Evolutionary conservation across 192 early-diverging fungal species (phyloP).

Genomic region (Coemansia sp.): DNA sequence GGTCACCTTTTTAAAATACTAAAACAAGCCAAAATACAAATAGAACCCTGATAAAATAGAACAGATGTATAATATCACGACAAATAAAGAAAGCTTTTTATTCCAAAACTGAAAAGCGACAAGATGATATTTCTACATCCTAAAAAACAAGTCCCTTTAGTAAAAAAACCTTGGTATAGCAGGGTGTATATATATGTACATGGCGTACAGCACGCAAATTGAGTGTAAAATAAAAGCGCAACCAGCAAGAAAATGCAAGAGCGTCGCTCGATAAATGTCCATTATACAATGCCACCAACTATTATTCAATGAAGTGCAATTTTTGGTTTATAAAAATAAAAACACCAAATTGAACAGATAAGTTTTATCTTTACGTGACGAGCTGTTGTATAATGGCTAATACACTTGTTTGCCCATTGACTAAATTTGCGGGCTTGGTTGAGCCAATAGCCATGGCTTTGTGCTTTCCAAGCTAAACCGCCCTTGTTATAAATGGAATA

Average conservation of each 20-base stretch:
- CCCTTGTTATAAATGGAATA: background rate
- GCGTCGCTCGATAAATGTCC: background rate
- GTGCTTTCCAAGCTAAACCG: background rate
- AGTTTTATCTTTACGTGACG: background rate
- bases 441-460: background rate
- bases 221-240: background rate
- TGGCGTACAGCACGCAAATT: background rate
- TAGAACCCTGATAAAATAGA: background rate
- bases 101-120: background rate
- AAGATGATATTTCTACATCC: background rate
- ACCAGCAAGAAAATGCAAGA: background rate
- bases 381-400: background rate
- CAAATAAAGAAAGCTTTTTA: background rate
- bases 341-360: background rate
- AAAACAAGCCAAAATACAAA: background rate
- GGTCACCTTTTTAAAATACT: background rate
- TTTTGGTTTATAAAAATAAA: background rate
- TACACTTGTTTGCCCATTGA: background rate
- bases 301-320: background rate
- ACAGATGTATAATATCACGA: background rate
- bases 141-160: background rate
- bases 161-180: background rate
- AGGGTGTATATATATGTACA: background rate
- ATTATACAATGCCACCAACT: background rate
- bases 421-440: conserved; percentile 12